Conservation (phyloP, 192 early-diverging fungal genomes). For the Mortierella antarctica region DNA sequence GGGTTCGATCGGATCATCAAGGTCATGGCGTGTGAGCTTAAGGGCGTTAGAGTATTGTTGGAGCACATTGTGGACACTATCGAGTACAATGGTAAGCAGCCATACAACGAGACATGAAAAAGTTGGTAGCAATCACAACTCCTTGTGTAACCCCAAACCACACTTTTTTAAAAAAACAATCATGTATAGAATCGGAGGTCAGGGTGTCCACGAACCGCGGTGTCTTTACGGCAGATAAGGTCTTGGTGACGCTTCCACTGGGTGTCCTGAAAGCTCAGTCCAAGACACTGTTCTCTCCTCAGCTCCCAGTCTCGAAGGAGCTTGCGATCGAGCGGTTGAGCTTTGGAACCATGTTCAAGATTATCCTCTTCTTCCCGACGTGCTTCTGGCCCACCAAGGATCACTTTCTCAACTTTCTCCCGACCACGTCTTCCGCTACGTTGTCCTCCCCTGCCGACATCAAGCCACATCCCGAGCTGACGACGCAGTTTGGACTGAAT, state of each 20-base stretch:
- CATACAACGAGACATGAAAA: neutral
- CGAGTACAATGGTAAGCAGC: conserved; percentile 38
- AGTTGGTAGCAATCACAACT: neutral
- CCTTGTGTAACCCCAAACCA: neutral
- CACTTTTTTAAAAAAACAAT: neutral
- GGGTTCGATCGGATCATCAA: conserved; percentile 47
- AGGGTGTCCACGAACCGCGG: conserved; percentile 31
- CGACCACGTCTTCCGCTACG: neutral
- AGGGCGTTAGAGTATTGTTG: conserved; percentile 15
- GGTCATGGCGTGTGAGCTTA: conserved; percentile 12
- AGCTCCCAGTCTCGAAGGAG: conserved; percentile 40
- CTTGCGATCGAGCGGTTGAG: conserved; percentile 42
- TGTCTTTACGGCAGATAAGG: conserved; percentile 28
- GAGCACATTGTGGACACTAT: conserved; percentile 45
- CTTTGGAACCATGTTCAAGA: conserved; percentile 58
- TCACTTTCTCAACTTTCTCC: conserved; percentile 48
- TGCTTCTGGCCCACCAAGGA: conserved; percentile 42
- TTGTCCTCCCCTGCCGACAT: neutral
- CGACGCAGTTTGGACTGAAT: conserved; percentile 1
- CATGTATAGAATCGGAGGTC: conserved; percentile 24
- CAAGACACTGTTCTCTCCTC: conserved; percentile 38
- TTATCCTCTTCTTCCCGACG: conserved; percentile 35
- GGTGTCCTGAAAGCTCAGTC: conserved; percentile 54
- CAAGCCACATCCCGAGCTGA: neutral
- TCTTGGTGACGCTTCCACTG: conserved; percentile 55